phyloP scores from a whole-genome alignment of 495 filamentous ascomycete genomes.

The Glutinoglossum americanum region DNA sequence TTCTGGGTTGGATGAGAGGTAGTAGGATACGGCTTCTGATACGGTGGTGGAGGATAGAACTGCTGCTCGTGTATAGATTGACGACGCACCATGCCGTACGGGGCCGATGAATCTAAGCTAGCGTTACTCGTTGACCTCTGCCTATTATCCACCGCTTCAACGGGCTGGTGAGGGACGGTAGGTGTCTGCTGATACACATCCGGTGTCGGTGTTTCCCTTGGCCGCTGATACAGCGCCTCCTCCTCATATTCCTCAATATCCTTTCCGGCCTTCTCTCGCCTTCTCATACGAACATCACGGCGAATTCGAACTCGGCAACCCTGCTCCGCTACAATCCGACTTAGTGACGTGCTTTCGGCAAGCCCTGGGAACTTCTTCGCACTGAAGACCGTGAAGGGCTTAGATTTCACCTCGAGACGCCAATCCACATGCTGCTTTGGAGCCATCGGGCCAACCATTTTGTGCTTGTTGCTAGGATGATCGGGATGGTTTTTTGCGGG shows the following conservation, averaged over 20 bases:
- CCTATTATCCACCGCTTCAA: slow-evolving; percentile 29
- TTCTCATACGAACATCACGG: slow-evolving; percentile 91
- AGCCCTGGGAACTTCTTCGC: slow-evolving; percentile 98
- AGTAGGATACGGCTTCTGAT: not conserved
- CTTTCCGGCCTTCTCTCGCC: slow-evolving; percentile 44
- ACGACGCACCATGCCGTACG: slow-evolving; percentile 21
- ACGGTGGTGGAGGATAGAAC: not conserved
- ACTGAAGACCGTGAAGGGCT: slow-evolving; percentile 75
- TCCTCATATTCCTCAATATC: slow-evolving; percentile 46
- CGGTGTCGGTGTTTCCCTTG: slow-evolving; percentile 34
- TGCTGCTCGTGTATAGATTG: slow-evolving; percentile 16
- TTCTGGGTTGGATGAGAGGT: not conserved
- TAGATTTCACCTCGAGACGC: slow-evolving; percentile 78
- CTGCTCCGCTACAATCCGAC: slow-evolving; percentile 84
- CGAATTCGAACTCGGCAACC: slow-evolving; percentile 92
- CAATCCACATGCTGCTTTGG: slow-evolving; percentile 26
- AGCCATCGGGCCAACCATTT: slow-evolving; percentile 15
- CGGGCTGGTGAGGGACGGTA: slow-evolving; percentile 15
- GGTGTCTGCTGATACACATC: slow-evolving; percentile 30
- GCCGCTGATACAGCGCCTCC: slow-evolving; percentile 32
- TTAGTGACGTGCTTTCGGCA: slow-evolving; percentile 72
- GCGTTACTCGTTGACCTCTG: slow-evolving; percentile 58
- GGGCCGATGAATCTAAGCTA: slow-evolving; percentile 27
- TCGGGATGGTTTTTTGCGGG: slow-evolving; percentile 8
- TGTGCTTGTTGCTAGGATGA: not conserved